A percentile compares a stretch with the other conserved stretches of the same genome.
phyloP scores from a whole-genome alignment of 345 rosid genomes.

The Kernera saxatilis region DNA sequence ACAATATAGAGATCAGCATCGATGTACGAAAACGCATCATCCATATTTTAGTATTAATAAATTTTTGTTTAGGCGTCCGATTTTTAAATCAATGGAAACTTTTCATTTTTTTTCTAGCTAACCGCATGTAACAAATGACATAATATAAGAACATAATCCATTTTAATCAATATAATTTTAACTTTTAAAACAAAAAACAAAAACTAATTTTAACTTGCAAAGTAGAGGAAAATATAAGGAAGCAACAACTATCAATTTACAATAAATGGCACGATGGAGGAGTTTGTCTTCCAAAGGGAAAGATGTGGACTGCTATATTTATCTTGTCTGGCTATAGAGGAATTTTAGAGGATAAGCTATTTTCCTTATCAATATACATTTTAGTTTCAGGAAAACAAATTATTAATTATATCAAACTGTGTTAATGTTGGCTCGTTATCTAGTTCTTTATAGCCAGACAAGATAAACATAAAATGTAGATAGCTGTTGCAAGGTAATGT shows the following conservation, averaged over 20 bases:
- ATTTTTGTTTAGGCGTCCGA: too few relatives aligned
- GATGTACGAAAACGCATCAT: too few relatives aligned
- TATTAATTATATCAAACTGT: not conserved
- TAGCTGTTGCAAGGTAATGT: not conserved
- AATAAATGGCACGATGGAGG: slow-evolving; percentile 2
- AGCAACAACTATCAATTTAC: slow-evolving; percentile 6
- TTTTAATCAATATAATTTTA: not conserved
- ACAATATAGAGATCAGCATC: too few relatives aligned
- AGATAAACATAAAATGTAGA: too few relatives aligned
- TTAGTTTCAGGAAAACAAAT: not conserved
- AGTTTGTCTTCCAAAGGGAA: not conserved
- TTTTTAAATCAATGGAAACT: not conserved
- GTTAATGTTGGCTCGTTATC: not conserved
- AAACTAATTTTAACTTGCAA: not conserved
- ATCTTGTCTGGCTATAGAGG: slow-evolving; percentile 5
- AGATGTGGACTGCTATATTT: slow-evolving; percentile 2
- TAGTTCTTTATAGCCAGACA: too few relatives aligned
- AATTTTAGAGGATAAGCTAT: not conserved
- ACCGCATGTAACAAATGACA: not conserved
- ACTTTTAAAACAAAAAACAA: too few relatives aligned
- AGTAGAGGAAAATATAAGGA: slow-evolving; percentile 3
- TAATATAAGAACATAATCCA: not conserved
- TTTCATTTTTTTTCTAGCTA: not conserved
- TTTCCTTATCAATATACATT: not conserved
- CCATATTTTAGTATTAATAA: too few relatives aligned